Evolutionary conservation across 129 eudicot species (phyloP), one percentile per base, ranked within the genome.

Genomic region (Erigeron canadensis): DNA sequence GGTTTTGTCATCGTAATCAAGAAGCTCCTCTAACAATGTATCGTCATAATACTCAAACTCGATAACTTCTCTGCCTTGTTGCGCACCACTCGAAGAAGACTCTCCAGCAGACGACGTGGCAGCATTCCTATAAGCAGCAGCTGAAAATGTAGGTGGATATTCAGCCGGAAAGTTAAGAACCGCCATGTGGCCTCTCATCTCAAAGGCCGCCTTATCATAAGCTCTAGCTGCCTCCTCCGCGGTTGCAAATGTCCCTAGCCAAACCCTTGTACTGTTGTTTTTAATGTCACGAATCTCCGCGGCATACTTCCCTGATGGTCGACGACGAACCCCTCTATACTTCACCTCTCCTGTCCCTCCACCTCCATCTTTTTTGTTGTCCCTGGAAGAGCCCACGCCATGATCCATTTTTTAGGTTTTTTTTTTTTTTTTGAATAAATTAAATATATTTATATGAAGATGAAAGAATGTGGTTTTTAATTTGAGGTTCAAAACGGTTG

Each of bases 171-270:
- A 84, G 15, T 84, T 84, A 46, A 84, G 88, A 53, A 81, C 74
- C 2, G 88, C 88, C 69, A 74, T 70, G 58, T 67, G 75, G 4
- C 88, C 88, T 65, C 88, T 77, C 76, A 66, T 81, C 19, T 58
- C 70, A 18, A 43, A 84, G 18, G 88, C 85, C 4, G 88, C 85
- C 61, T 58, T 53, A 46, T 84, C 88, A 7, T 84, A 81, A 16
- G 88, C 88, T 54, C 88, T 70, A 4, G 88, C 88, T 0, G 88
- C 88, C 47, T 80, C 88, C 69, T 81, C 88, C 0, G 85, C 88
- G 0, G 81, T 84, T 11, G 75, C 76, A 58, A 77, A 84, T 15
- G 88, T 84, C 6, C 88, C 88, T n/a, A 84, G 68, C 88, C 88
- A 84, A 54, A 77, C 57, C 74, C 85, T 61, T 1, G 70, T 37